Base-by-base conservation (phyloP, 192 early-diverging fungal species). In the Linnemannia zychae region DNA sequence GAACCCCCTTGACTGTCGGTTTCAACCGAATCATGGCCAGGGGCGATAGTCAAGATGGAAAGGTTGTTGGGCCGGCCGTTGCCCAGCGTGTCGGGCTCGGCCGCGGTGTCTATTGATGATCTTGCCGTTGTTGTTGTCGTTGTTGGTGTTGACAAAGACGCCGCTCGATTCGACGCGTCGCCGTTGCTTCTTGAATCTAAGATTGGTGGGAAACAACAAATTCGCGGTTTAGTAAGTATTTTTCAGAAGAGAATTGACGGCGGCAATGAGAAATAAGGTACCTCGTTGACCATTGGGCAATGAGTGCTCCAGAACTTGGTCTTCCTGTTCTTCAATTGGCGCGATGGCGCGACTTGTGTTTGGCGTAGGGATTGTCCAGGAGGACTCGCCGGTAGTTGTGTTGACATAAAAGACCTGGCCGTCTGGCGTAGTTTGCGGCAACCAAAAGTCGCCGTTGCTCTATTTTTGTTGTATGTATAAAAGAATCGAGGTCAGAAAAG, bases 401-500 rank as follows among this genome's bases (percentile, higher is more conserved):
- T 93, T 89, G 52, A 87, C 91, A 69, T 92, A 92, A 63, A 90
- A 93, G 22, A 90, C 78, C 22, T 80, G 79, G 4, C 89, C 89
- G 68, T 91, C 88, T 7, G 87, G 80, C 28, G 89, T 87, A 12
- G 76, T 80, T 36, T 89, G 87, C 15, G 82, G 72, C 52, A 90
- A 72, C 89, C 89, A 90, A 53, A 85, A 78, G 50, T 78, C 77
- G 46, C 79, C 83, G 20, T 65, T 47, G n/a, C 67, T 57, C 38
- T 77, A 75, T 63, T 31, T 13, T 24, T 63, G 40, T 3, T 44
- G 40, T 44, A 24, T 24, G 44, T 38, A 48, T 24, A 38, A 38
- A 13, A 12, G 24, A 6, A 38, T 1, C 2, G 44, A 47, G n/a
- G 36, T 38, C 0, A 18, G 20, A 31, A 65, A n/a, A 67, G 67